These are phyloP conservation scores for Galerina sulciceps DNA, from an alignment of 768 basidiomycete genomes.

Conservation along the genomic window DNA sequence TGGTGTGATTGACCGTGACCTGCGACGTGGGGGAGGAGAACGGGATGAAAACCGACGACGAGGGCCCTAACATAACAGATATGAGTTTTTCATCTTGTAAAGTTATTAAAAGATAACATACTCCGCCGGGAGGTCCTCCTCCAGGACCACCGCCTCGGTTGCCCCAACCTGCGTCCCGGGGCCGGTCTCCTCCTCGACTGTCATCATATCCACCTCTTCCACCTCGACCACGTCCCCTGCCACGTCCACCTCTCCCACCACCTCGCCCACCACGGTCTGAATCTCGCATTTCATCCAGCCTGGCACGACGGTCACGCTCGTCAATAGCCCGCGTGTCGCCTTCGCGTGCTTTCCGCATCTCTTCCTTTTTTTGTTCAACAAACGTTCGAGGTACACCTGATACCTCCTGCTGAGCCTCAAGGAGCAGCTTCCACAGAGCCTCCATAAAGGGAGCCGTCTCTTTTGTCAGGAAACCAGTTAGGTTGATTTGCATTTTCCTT, in stretches of 20 bases:
- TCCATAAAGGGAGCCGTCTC: constrained; percentile 88
- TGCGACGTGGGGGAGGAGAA: constrained; percentile 53
- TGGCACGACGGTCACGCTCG: constrained; percentile 70
- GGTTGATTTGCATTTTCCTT: constrained; percentile 92
- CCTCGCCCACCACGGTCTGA: constrained; percentile 56
- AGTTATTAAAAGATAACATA: constrained; percentile 23
- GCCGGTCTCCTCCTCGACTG: constrained; percentile 41
- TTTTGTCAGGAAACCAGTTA: constrained; percentile 91
- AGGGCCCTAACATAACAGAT: constrained; percentile 25
- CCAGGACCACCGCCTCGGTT: constrained; percentile 59
- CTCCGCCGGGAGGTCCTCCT: constrained; percentile 32
- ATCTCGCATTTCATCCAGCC: constrained; percentile 72
- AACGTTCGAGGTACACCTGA: constrained; percentile 91
- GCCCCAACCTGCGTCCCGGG: constrained; percentile 72
- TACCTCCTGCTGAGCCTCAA: constrained; percentile 89
- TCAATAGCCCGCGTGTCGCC: constrained; percentile 68
- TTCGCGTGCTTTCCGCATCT: constrained; percentile 75
- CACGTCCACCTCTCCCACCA: constrained; percentile 63
- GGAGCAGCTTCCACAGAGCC: constrained; percentile 86
- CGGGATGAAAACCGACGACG: constrained; percentile 49
- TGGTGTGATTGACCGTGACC: constrained; percentile 39
- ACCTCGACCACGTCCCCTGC: constrained; percentile 57
- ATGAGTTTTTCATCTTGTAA: background rate
- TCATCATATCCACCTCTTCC: constrained; percentile 56
- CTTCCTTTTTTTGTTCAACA: constrained; percentile 90